Evolutionary conservation across 1,284 basidiomycete species (phyloP).

Genomic region (Fomitopsis pinicola): DNA sequence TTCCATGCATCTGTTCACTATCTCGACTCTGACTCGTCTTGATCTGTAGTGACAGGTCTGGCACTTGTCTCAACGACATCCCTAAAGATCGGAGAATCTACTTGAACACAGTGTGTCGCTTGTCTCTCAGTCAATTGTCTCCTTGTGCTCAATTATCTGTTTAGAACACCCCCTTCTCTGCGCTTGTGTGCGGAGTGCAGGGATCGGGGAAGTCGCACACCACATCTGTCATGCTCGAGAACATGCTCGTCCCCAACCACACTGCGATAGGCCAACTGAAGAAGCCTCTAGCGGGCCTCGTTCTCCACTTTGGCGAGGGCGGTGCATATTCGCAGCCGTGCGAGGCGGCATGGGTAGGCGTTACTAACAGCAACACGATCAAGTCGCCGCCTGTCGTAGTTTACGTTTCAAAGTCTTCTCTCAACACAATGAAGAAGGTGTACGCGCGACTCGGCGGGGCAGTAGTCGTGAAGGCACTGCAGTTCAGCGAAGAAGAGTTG

Average conservation of each 20-base stretch:
- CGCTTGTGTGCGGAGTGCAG: conserved; percentile 31
- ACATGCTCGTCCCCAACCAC: conserved; percentile 54
- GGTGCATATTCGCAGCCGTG: conserved; percentile 53
- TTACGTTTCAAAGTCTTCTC: conserved; percentile 45
- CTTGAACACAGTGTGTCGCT: conserved; percentile 47
- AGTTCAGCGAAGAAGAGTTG: conserved; percentile 27
- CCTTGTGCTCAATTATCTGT: background rate
- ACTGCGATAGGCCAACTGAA: conserved; percentile 44
- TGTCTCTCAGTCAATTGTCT: too few relatives aligned
- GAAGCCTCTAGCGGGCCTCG: conserved; percentile 55
- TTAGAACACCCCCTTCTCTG: conserved; percentile 34
- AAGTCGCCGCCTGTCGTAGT: conserved; percentile 48
- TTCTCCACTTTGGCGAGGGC: conserved; percentile 68
- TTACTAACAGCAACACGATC: conserved; percentile 32
- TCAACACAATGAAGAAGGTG: conserved; percentile 21
- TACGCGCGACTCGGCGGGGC: conserved; percentile 24
- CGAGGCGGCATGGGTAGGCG: conserved; percentile 61
- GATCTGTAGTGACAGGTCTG: background rate
- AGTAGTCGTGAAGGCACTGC: conserved; percentile 26
- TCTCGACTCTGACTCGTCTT: background rate
- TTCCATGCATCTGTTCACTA: background rate
- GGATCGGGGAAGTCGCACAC: conserved; percentile 73
- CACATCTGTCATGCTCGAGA: conserved; percentile 60
- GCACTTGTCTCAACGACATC: conserved; percentile 5
- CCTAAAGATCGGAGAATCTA: conserved; percentile 48